Percentiles rank a stretch among this genome's conserved stretches.
phyloP scores from a whole-genome alignment of 2,329 filamentous ascomycete genomes.

The Pseudopyricularia javanii region DNA sequence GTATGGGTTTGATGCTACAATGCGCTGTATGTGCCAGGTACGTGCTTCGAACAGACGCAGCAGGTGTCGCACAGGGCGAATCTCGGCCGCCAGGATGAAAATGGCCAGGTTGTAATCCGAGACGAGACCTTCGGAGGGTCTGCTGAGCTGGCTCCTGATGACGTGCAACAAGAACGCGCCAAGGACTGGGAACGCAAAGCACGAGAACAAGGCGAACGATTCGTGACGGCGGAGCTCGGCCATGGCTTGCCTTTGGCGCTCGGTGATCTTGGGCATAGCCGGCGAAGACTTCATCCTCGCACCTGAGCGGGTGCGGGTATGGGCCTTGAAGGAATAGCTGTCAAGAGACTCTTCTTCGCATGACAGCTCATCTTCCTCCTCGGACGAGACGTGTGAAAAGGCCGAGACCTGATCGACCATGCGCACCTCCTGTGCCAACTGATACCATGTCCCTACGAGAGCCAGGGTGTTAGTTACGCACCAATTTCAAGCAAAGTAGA shows the following conservation, averaged over 20 bases:
- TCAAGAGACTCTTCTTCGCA: not conserved
- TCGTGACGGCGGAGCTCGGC: slow-evolving; percentile 65
- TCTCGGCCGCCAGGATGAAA: slow-evolving; percentile 76
- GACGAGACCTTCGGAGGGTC: slow-evolving; percentile 74
- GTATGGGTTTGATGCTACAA: slow-evolving; percentile 46
- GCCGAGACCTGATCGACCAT: slow-evolving; percentile 29
- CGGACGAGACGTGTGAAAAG: not conserved
- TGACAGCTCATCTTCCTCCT: not conserved
- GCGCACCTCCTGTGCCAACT: slow-evolving; percentile 53
- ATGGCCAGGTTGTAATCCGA: slow-evolving; percentile 90
- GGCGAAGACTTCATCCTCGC: not conserved
- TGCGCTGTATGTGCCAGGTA: slow-evolving; percentile 68
- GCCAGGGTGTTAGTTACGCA: not conserved
- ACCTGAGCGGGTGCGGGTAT: slow-evolving; percentile 12
- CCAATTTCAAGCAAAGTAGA: not conserved
- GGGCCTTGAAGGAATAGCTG: slow-evolving; percentile 5
- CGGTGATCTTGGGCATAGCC: not conserved
- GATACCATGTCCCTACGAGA: slow-evolving; percentile 55
- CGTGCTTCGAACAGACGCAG: slow-evolving; percentile 68
- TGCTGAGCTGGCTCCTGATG: slow-evolving; percentile 68
- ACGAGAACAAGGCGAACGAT: slow-evolving; percentile 59
- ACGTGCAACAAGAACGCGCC: slow-evolving; percentile 77
- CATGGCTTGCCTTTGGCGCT: slow-evolving; percentile 24
- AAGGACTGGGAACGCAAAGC: slow-evolving; percentile 65
- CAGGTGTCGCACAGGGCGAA: slow-evolving; percentile 71